Evolutionary conservation across 2,329 filamentous ascomycete species (phyloP).

Genomic region (Fusarium marasasianum): DNA sequence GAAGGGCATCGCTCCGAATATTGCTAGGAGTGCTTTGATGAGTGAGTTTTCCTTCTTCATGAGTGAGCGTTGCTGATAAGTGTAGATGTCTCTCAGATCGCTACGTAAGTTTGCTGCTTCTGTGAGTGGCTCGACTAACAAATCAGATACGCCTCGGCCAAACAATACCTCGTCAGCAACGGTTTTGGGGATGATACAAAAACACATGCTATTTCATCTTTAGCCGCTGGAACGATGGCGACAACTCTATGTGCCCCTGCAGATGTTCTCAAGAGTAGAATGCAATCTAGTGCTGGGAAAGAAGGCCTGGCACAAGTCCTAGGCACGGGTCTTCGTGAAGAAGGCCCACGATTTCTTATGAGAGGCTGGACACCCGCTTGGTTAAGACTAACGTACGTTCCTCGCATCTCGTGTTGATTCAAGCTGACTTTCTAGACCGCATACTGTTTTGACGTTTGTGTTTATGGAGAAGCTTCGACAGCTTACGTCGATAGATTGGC

Average conservation of each 20-base stretch:
- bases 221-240: constrained; percentile 56
- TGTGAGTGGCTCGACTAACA: not conserved
- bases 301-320: constrained; percentile 49
- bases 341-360: constrained; percentile 55
- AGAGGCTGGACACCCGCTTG: constrained; percentile 58
- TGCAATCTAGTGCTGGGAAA: constrained; percentile 47
- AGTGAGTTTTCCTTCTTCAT: constrained; percentile 42
- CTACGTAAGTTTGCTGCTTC: constrained; percentile 46
- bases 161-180: constrained; percentile 44
- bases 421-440: constrained; percentile 46
- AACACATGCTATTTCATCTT: constrained; percentile 53
- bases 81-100: constrained; percentile 55
- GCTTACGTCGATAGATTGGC: constrained; percentile 42
- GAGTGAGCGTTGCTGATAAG: constrained; percentile 9
- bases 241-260: constrained; percentile 57
- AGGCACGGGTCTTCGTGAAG: constrained; percentile 47
- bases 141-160: constrained; percentile 48
- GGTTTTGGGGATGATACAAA: constrained; percentile 50
- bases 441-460: constrained; percentile 57
- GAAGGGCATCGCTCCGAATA: constrained; percentile 52
- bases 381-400: constrained; percentile 53
- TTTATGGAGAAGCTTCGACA: constrained; percentile 56
- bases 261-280: constrained; percentile 56
- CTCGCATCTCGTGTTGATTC: rapidly evolving
- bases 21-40: constrained; percentile 56